Evolutionary conservation across 768 basidiomycete genomes (phyloP).

Genomic region (Suillus placidus): DNA sequence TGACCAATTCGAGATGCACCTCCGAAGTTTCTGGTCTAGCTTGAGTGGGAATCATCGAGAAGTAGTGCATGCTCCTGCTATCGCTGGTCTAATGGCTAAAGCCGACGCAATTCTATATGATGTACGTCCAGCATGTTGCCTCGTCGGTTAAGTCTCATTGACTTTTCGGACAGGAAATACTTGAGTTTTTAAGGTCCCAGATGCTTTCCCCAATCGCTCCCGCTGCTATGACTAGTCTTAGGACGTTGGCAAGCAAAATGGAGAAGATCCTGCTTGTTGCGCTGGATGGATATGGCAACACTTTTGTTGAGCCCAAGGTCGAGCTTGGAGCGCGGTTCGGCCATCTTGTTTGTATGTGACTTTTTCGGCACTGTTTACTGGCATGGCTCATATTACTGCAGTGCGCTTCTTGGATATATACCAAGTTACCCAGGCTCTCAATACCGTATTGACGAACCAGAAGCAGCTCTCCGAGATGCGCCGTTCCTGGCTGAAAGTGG

Average conservation of each 20-base stretch:
- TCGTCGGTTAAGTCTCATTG: slow-evolving; percentile 17
- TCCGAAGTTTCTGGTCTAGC: slow-evolving; percentile 84
- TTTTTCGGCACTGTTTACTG: neutral
- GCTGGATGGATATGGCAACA: slow-evolving; percentile 81
- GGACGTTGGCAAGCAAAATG: slow-evolving; percentile 88
- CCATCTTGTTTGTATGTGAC: slow-evolving; percentile 79
- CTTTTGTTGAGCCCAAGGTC: slow-evolving; percentile 90
- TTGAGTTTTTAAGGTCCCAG: slow-evolving; percentile 82
- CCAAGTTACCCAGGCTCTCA: slow-evolving; percentile 87
- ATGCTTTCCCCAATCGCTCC: slow-evolving; percentile 79
- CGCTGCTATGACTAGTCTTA: slow-evolving; percentile 66
- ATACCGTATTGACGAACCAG: slow-evolving; percentile 85
- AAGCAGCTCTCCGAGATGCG: slow-evolving; percentile 87
- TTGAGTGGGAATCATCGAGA: slow-evolving; percentile 78
- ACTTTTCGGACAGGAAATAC: slow-evolving; percentile 65
- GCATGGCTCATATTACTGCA: slow-evolving; percentile 33
- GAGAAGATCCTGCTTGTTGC: slow-evolving; percentile 85
- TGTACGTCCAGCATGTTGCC: slow-evolving; percentile 51
- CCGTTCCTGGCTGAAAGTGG: slow-evolving; percentile 83
- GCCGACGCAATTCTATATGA: slow-evolving; percentile 91
- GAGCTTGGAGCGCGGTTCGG: slow-evolving; percentile 90
- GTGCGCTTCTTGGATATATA: slow-evolving; percentile 92
- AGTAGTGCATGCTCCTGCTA: slow-evolving; percentile 85
- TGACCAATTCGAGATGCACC: slow-evolving; percentile 87
- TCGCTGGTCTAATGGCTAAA: slow-evolving; percentile 86